Evolutionary conservation across 2,329 filamentous ascomycete genomes (phyloP).

Genomic region (Aspergillus sp.): DNA sequence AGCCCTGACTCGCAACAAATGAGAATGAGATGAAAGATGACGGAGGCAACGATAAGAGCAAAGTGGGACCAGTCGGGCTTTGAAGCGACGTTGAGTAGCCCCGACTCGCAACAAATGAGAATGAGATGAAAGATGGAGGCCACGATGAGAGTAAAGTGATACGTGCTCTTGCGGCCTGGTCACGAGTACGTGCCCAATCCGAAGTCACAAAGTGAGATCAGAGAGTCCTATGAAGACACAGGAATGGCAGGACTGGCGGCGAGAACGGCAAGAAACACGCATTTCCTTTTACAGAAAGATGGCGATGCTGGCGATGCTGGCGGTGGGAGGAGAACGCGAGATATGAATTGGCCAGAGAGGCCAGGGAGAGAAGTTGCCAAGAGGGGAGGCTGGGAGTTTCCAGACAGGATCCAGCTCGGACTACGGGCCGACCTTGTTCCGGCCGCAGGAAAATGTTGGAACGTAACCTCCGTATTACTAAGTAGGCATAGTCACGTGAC

Average conservation of each 20-base stretch:
- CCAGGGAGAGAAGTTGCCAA: background rate
- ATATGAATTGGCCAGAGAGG: background rate
- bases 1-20: slow-evolving; percentile 26
- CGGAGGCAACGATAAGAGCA: slow-evolving; percentile 14
- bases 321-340: background rate
- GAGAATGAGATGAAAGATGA: slow-evolving; percentile 9
- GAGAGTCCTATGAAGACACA: slow-evolving; percentile 27
- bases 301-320: background rate
- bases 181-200: slow-evolving; percentile 23
- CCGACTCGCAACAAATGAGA: slow-evolving; percentile 21
- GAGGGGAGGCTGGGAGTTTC: background rate
- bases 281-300: slow-evolving; percentile 3
- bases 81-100: slow-evolving; percentile 23
- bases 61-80: slow-evolving; percentile 24
- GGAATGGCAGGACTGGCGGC: slow-evolving; percentile 26
- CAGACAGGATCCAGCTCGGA: background rate
- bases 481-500: no score
- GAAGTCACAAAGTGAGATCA: slow-evolving; percentile 21
- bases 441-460: no score
- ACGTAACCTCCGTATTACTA: no score
- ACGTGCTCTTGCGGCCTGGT: slow-evolving; percentile 21
- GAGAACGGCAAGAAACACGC: slow-evolving; percentile 22
- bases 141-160: slow-evolving; percentile 15
- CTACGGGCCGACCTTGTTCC: no score
- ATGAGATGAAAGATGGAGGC: slow-evolving; percentile 11